A percentile compares a stretch with the other conserved stretches of the same genome.
phyloP scores from a whole-genome alignment of 2,329 filamentous ascomycete species.

The Didymella exigua region DNA sequence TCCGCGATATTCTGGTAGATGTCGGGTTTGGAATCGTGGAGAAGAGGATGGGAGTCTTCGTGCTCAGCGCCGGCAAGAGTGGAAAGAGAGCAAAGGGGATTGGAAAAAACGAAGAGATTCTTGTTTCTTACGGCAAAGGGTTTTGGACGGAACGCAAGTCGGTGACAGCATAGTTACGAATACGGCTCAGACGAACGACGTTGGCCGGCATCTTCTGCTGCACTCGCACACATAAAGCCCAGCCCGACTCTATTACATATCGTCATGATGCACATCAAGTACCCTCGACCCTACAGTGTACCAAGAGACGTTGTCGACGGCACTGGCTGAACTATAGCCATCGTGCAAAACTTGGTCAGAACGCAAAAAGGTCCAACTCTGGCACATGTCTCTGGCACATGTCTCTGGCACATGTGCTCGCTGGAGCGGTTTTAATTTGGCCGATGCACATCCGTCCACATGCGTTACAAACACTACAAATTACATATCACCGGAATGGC shows the following conservation, averaged over 20 bases:
- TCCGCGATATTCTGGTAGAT: slow-evolving; percentile 50
- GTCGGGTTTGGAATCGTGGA: slow-evolving; percentile 49
- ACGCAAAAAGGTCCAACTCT: no score
- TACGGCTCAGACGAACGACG: background rate
- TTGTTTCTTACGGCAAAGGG: slow-evolving; percentile 61
- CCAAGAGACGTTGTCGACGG: background rate
- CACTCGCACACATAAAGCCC: no score
- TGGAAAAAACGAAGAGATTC: slow-evolving; percentile 56
- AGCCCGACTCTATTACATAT: background rate
- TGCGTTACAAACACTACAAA: background rate
- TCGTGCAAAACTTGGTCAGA: no score
- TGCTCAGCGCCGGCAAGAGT: slow-evolving; percentile 54
- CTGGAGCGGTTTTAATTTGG: background rate
- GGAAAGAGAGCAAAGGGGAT: slow-evolving; percentile 56
- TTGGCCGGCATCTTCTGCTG: no score
- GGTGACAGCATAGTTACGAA: slow-evolving; percentile 8
- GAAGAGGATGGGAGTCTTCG: slow-evolving; percentile 58
- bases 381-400: background rate
- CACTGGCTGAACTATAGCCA: background rate
- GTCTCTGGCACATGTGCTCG: background rate
- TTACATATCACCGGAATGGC: background rate
- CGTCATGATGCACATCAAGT: background rate
- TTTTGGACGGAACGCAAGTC: slow-evolving; percentile 53
- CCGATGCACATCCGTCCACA: background rate
- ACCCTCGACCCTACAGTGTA: background rate